These are phyloP conservation scores for Crepidotus variabilis DNA, from an alignment of 768 basidiomycete species.

Conservation along the genomic window DNA sequence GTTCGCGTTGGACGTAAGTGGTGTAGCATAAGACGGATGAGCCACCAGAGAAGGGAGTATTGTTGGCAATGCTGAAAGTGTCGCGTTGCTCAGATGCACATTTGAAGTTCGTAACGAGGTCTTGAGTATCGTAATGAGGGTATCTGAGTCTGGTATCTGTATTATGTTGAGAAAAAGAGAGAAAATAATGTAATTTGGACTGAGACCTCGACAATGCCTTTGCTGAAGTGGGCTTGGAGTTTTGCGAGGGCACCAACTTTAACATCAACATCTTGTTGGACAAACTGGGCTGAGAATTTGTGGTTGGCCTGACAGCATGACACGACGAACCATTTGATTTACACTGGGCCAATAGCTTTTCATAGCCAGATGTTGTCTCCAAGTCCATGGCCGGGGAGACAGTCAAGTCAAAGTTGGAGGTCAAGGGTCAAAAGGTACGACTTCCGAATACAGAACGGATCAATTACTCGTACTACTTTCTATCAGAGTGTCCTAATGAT, in stretches of 20 bases:
- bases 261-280: conserved; percentile 63
- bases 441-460: conserved; percentile 2
- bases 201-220: conserved; percentile 59
- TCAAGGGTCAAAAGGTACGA: conserved; percentile 3
- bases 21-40: conserved; percentile 26
- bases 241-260: conserved; percentile 80
- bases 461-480: conserved; percentile 22
- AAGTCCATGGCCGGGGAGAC: conserved; percentile 41
- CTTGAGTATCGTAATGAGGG: conserved; percentile 66
- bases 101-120: conserved; percentile 76
- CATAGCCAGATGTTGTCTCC: conserved; percentile 41
- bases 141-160: conserved; percentile 73
- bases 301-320: conserved; percentile 4
- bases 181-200: conserved; percentile 2
- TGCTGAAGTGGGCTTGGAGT: conserved; percentile 71
- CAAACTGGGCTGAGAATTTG: not conserved
- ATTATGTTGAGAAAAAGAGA: conserved; percentile 1
- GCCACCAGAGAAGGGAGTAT: conserved; percentile 62
- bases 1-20: conserved; percentile 25
- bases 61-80: conserved; percentile 64
- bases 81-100: conserved; percentile 76
- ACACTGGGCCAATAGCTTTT: conserved; percentile 61
- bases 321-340: conserved; percentile 53
- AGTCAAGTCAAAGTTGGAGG: conserved; percentile 2
- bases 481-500: conserved; percentile 88